Evolutionary conservation across 2,329 filamentous ascomycete genomes (phyloP).

Genomic region (Pyrenophora graminea): DNA sequence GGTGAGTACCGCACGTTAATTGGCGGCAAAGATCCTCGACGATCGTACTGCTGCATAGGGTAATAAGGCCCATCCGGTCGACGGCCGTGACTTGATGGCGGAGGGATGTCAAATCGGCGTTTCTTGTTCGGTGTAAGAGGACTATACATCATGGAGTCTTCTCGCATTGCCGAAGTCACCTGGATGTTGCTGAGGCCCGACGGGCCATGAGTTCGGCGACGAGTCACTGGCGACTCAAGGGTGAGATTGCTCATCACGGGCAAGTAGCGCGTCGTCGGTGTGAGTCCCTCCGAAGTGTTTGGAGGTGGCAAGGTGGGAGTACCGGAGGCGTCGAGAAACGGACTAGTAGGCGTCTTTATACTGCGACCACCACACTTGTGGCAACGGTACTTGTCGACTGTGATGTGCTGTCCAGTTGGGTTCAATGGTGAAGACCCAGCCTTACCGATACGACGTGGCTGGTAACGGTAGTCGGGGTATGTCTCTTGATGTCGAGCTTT

Average conservation of each 20-base stretch:
- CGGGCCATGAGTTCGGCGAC: constrained; percentile 29
- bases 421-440: constrained; percentile 47
- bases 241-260: constrained; percentile 49
- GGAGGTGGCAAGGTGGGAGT: constrained; percentile 48
- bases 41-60: constrained; percentile 21
- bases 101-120: constrained; percentile 44
- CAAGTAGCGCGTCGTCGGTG: constrained; percentile 40
- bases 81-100: constrained; percentile 51
- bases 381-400: constrained; percentile 59
- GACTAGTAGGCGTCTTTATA: constrained; percentile 65
- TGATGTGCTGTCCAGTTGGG: constrained; percentile 39
- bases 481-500: constrained; percentile 85
- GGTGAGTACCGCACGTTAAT: constrained; percentile 39
- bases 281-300: constrained; percentile 38
- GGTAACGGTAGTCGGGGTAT: constrained; percentile 93
- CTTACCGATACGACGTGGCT: constrained; percentile 65
- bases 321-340: constrained; percentile 53
- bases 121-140: constrained; percentile 43
- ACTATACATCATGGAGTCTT: constrained; percentile 34
- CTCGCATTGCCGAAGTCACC: constrained; percentile 27
- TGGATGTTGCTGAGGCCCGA: constrained; percentile 38
- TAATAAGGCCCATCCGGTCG: constrained; percentile 60
- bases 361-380: constrained; percentile 72
- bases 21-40: constrained; percentile 42
- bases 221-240: constrained; percentile 41